Conservation (phyloP, 768 basidiomycete genomes). For the Leucocoprinus leucothites region DNA sequence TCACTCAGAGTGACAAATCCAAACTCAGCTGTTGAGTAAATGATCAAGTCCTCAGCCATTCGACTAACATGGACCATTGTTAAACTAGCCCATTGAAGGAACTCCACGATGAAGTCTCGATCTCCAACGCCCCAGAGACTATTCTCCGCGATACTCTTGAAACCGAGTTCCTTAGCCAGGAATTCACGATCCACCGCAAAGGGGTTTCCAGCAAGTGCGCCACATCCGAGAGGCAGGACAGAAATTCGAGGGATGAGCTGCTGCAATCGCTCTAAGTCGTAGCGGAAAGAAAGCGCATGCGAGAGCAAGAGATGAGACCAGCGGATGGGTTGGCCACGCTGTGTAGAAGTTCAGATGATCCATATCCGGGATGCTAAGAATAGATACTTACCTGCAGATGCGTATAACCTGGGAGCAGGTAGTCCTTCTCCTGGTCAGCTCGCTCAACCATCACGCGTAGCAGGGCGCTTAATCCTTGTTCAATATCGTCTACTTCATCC, state of each 20-base stretch:
- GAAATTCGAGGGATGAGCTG: conserved; percentile 89
- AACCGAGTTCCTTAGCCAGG: conserved; percentile 86
- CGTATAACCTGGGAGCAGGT: conserved; percentile 93
- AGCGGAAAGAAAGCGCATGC: conserved; percentile 90
- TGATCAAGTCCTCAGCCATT: conserved; percentile 92
- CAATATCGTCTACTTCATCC: conserved; percentile 66
- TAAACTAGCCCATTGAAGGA: conserved; percentile 93
- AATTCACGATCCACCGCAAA: conserved; percentile 93
- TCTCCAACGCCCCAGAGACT: conserved; percentile 96
- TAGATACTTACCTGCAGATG: conserved; percentile 79
- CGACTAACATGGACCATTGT: conserved; percentile 93
- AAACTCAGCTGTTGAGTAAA: conserved; percentile 97
- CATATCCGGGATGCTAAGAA: neutral
- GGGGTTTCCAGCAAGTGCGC: conserved; percentile 95
- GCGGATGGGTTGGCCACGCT: conserved; percentile 98
- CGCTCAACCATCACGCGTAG: conserved; percentile 88
- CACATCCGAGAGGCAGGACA: conserved; percentile 89
- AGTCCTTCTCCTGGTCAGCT: conserved; percentile 90
- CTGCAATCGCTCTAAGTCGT: conserved; percentile 81
- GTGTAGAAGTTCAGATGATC: neutral
- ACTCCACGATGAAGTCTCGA: conserved; percentile 96
- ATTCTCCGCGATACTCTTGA: conserved; percentile 87
- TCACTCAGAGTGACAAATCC: conserved; percentile 95
- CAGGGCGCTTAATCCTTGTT: conserved; percentile 67
- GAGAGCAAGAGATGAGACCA: conserved; percentile 98